Evolutionary conservation across 1,284 basidiomycete genomes (phyloP).

Genomic region (Cryptococcus floricola): DNA sequence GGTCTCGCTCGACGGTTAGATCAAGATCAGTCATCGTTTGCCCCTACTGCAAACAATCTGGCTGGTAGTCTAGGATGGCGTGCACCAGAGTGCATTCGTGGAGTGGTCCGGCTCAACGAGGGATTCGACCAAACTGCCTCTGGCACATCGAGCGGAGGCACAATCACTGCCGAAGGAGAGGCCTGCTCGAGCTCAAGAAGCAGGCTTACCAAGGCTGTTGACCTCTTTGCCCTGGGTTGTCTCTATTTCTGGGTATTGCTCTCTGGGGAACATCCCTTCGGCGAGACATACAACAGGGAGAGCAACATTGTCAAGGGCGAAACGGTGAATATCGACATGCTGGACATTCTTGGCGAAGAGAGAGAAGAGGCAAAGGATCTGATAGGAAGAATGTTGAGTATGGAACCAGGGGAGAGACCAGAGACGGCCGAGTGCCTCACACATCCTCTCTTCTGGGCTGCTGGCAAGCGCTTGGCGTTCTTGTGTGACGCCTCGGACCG

Average conservation of each 20-base stretch:
- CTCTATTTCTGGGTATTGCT: conserved; percentile 88
- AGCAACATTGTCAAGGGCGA: conserved; percentile 81
- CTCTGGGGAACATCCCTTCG: conserved; percentile 82
- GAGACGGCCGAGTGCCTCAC: conserved; percentile 78
- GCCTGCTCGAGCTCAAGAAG: conserved; percentile 33
- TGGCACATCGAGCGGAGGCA: conserved; percentile 12
- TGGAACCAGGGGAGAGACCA: conserved; percentile 72
- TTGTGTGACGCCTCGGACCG: conserved; percentile 94
- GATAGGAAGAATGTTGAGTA: conserved; percentile 69
- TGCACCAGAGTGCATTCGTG: conserved; percentile 85
- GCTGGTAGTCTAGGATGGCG: conserved; percentile 93
- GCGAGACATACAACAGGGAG: conserved; percentile 84
- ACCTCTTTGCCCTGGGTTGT: conserved; percentile 90
- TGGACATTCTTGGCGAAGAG: conserved; percentile 83
- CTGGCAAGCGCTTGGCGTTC: conserved; percentile 80
- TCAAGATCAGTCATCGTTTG: conserved; percentile 88
- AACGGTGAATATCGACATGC: conserved; percentile 60
- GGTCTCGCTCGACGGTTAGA: conserved; percentile 90
- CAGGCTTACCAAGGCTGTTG: conserved; percentile 83
- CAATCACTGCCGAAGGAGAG: conserved; percentile 7
- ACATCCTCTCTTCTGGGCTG: conserved; percentile 97
- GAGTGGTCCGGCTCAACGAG: conserved; percentile 85
- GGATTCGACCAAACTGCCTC: conserved; percentile 55
- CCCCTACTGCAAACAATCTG: conserved; percentile 63
- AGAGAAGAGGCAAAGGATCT: conserved; percentile 78